These are phyloP conservation scores for Yamadazyma jaroonii DNA, from an alignment of 1,139 yeast species.

Conservation along the genomic window DNA sequence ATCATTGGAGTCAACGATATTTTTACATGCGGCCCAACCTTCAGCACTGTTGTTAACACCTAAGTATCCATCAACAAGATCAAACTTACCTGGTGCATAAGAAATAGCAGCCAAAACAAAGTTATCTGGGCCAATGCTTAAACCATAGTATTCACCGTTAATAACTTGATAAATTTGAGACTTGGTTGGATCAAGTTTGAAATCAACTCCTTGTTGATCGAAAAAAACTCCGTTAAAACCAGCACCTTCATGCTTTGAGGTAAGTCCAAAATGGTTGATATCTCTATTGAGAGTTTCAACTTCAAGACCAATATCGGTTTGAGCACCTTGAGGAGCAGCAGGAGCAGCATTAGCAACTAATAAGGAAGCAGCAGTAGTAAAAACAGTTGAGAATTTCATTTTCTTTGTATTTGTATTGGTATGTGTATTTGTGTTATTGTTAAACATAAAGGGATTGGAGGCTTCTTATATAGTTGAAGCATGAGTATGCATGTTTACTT, in stretches of 20 bases:
- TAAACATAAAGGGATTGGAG: background rate
- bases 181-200: no score
- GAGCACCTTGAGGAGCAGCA: conserved; percentile 11
- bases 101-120: no score
- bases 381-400: conserved; percentile 19
- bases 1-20: conserved; percentile 35
- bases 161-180: no score
- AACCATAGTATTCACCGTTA: no score
- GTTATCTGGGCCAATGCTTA: no score
- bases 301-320: background rate
- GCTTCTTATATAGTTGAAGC: conserved; percentile 3
- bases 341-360: conserved; percentile 20
- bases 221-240: conserved; percentile 25
- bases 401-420: conserved; percentile 2
- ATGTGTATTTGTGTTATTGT: conserved; percentile 1
- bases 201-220: conserved; percentile 9
- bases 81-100: background rate
- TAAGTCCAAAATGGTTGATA: conserved; percentile 26
- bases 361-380: conserved; percentile 15
- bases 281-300: conserved; percentile 19
- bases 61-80: conserved; percentile 11
- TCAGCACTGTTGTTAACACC: conserved; percentile 26
- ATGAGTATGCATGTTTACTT: no score
- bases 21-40: conserved; percentile 39
- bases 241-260: conserved; percentile 52